Conservation (phyloP, 1,284 basidiomycete genomes). For the Irpex sp. region DNA sequence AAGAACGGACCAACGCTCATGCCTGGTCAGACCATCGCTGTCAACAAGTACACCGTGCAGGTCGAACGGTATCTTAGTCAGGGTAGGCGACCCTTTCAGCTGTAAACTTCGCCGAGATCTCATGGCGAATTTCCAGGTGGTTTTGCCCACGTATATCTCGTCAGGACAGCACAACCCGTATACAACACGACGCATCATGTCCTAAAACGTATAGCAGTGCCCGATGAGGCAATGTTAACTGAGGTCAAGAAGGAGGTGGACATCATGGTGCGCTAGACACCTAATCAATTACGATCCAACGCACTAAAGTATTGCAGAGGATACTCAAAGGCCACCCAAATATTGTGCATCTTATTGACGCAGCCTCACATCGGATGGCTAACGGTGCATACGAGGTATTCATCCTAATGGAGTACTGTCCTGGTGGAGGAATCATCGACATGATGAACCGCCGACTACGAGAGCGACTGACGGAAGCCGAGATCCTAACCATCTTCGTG, state of each 20-base stretch:
- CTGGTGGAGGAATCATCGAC: constrained; percentile 95
- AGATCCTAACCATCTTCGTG: constrained; percentile 97
- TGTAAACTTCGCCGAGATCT: constrained; percentile 11
- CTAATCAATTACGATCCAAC: background rate
- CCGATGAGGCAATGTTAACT: constrained; percentile 84
- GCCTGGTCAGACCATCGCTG: constrained; percentile 82
- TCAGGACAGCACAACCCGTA: constrained; percentile 80
- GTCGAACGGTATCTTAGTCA: constrained; percentile 90
- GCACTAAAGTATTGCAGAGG: constrained; percentile 45
- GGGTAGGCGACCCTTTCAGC: constrained; percentile 43
- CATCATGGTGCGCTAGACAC: constrained; percentile 80
- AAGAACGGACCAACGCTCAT: constrained; percentile 58
- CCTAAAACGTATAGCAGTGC: constrained; percentile 93
- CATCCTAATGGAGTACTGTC: constrained; percentile 98
- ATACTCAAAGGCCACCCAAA: constrained; percentile 86
- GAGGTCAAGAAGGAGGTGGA: constrained; percentile 98
- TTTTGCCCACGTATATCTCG: constrained; percentile 98
- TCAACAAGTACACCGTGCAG: constrained; percentile 87
- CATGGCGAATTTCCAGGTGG: constrained; percentile 59
- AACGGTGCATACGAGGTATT: constrained; percentile 92
- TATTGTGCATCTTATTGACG: constrained; percentile 92
- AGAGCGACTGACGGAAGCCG: constrained; percentile 88
- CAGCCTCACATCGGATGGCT: constrained; percentile 80
- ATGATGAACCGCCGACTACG: constrained; percentile 97
- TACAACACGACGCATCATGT: constrained; percentile 92